Base-by-base conservation (phyloP, 306 rosid genomes). In the Trichosanthes truncata region DNA sequence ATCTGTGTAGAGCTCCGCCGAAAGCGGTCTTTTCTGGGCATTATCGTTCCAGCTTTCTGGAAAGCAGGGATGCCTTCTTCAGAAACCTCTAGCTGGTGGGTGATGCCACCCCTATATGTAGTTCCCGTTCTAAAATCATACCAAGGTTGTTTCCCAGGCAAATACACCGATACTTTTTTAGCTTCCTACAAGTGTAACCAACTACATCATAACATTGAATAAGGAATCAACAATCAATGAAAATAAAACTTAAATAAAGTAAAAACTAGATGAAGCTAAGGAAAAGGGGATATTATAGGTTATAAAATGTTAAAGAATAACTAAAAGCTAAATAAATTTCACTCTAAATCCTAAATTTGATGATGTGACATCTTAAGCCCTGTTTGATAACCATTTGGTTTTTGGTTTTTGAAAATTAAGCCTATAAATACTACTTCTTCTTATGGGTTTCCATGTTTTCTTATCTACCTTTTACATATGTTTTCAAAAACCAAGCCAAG, bases 1-100 rank as follows among this genome's bases (percentile, higher is more conserved):
- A 93, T 95, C 88, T 90, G 99, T 17, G 97, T 90, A 82, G 99
- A 91, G 89, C 99, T 93, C 80, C 96, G 90, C 69, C 99, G 93
- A 71, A 88, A 87, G n/a, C 97, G 85, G 85, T 93, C 99, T 84
- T 87, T 95, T 88, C 99, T 90, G 6, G 97, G 84, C 60, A 95
- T 74, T 85, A 95, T 95, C 35, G 97, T 91, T 75, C 99, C 99
- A 76, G 86, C 94, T 86, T 92, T 93, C 87, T 84, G 96, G 89
- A 95, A 91, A 80, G 93, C 94, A 83, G 99, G 99, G 84, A 95
- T 76, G 78, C 90, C 81, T 81, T 91, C 97, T 82, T 93, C 94
- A 63, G 90, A 84, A 84, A 84, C 87, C 6, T 82, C 89, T 83
- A 95, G 78, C 86, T 89, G 90, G 85, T 95, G 88, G 78, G 90